Evolutionary conservation across 2,329 filamentous ascomycete genomes (phyloP), one percentile per base, ranked within the genome.

Genomic region (Clonostachys rhizophaga): DNA sequence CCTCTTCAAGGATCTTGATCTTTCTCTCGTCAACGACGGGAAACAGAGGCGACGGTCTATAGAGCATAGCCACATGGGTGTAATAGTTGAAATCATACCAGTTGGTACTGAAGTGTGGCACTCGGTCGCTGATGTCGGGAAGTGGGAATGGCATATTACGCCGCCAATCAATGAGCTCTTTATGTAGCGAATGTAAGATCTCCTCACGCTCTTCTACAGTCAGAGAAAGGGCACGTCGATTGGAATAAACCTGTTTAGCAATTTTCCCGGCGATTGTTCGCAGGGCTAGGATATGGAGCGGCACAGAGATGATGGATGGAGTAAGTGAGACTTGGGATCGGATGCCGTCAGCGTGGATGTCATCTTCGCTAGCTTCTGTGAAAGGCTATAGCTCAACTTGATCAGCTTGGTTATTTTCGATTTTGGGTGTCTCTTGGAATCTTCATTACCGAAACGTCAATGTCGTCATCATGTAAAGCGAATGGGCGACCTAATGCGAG

Each of bases 31-130:
- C 64, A 20, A 70, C 54, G 1, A 58, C 60, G 3, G 70, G 70
- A 18, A 61, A 67, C 1, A 72, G 49, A 1, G 71, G 69, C 1
- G 70, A 72, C 1, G 71, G 71, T 4, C 71, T 58, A 51, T 74
- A 74, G 5, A 75, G 55, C 56, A 71, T 66, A 12, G 65, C 65
- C 2, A 73, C 53, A 43, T 75, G 71, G 1, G 64, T 70, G 50
- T 74, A 73, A 52, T 70, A 74, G 53, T 75, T 75, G 41, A 72
- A 65, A 46, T 74, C 71, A 51, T 69, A 74, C 71, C 71, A 75
- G 47, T 56, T 65, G 8, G 61, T 70, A 39, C 55, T 67, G 4
- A 73, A 55, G 47, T 74, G 71, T 2, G 71, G 71, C 2, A 75
- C 69, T 9, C 58, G 58, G 6, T 57, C 59, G 51, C 64, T 56